Evolutionary conservation across 306 rosid genomes (phyloP).

Genomic region (Pyrus bretschneideri): DNA sequence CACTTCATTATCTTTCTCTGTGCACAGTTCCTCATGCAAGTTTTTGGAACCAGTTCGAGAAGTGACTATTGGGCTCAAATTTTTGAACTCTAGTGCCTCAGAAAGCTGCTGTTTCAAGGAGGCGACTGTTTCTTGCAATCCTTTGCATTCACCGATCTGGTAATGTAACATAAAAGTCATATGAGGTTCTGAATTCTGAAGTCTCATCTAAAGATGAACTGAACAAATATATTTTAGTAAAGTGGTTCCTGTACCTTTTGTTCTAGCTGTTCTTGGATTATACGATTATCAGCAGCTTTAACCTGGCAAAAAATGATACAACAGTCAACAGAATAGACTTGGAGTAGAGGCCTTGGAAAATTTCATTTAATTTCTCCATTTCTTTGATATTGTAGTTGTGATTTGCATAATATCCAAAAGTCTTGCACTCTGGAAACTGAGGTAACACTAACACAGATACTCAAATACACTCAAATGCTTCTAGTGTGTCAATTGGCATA

Average conservation of each 20-base stretch:
- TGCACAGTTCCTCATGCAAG: constrained; percentile 24
- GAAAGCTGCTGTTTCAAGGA: constrained; percentile 78
- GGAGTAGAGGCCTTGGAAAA: constrained; percentile 5
- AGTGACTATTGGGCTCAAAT: constrained; percentile 32
- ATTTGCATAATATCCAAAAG: not conserved
- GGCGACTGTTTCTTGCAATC: constrained; percentile 58
- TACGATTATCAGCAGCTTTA: constrained; percentile 85
- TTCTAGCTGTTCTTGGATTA: constrained; percentile 88
- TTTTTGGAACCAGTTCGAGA: constrained; percentile 27
- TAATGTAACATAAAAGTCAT: constrained; percentile 17
- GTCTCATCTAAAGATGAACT: not conserved
- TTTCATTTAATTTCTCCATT: not conserved
- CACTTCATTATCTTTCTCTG: constrained; percentile 27
- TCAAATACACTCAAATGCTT: not conserved
- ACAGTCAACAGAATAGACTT: constrained; percentile 6
- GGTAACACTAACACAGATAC: not conserved
- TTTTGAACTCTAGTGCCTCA: constrained; percentile 50
- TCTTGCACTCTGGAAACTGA: not conserved
- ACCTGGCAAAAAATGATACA: constrained; percentile 49
- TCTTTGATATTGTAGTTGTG: not conserved
- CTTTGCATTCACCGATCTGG: constrained; percentile 76
- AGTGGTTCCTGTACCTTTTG: constrained; percentile 55
- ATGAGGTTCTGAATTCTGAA: constrained; percentile 11
- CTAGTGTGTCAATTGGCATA: not conserved
- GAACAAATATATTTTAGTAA: not conserved